Evolutionary conservation across 495 filamentous ascomycete genomes (phyloP).

Genomic region (Aspergillus ostianus): DNA sequence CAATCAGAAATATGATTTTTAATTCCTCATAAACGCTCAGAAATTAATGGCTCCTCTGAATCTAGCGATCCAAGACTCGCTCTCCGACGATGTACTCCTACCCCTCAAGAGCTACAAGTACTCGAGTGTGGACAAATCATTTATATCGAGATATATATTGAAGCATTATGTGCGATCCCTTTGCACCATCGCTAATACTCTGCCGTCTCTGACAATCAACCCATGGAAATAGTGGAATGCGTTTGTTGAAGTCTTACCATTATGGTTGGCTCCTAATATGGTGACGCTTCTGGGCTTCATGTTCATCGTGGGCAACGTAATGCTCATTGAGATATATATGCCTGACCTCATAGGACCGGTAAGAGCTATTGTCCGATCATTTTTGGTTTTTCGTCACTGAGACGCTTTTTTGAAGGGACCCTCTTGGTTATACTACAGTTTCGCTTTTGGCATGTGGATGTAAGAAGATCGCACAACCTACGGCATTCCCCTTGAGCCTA

Average conservation of each 20-base stretch:
- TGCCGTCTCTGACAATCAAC: conserved; percentile 13
- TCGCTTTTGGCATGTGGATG: conserved; percentile 92
- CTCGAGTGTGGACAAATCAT: conserved; percentile 94
- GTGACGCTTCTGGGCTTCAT: conserved; percentile 94
- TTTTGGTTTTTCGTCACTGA: conserved; percentile 1
- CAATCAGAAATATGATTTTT: background rate
- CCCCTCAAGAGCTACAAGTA: conserved; percentile 97
- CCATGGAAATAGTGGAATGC: conserved; percentile 80
- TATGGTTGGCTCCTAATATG: conserved; percentile 98
- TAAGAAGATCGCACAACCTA: conserved; percentile 30
- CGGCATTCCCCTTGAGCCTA: background rate
- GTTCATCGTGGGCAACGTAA: conserved; percentile 87
- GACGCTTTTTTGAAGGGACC: conserved; percentile 59
- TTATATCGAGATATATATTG: conserved; percentile 88
- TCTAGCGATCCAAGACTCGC: conserved; percentile 55
- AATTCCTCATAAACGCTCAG: background rate
- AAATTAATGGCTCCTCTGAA: background rate
- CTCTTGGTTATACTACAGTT: conserved; percentile 91
- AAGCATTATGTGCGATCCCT: conserved; percentile 78
- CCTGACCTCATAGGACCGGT: conserved; percentile 92
- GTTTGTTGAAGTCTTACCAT: conserved; percentile 84
- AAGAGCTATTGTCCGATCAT: conserved; percentile 30
- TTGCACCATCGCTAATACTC: background rate
- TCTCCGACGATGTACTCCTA: conserved; percentile 68
- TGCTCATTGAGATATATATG: conserved; percentile 74